Evolutionary conservation across 139 green algal genomes (phyloP).

Genomic region (Volvox reticuliferus): DNA sequence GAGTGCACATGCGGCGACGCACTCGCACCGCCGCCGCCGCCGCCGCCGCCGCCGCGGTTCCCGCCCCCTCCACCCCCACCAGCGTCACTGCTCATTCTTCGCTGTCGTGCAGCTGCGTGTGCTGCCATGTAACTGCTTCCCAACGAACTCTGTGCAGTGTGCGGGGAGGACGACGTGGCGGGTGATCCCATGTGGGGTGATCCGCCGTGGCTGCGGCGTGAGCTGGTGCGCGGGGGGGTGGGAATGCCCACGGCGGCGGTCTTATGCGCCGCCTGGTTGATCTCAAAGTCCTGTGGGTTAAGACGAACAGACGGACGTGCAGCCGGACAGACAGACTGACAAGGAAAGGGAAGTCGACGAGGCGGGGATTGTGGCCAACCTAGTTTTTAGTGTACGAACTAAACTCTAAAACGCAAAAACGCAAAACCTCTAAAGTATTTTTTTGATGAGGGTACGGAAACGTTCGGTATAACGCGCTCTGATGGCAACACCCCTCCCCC

Average conservation of each 20-base stretch:
- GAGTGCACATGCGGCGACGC: background rate
- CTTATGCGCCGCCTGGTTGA: slow-evolving; percentile 41
- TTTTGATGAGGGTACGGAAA: too few relatives aligned
- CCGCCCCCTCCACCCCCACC: background rate
- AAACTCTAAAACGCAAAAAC: too few relatives aligned
- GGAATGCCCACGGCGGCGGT: slow-evolving; percentile 35
- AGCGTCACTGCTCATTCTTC: background rate
- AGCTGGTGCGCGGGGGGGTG: background rate
- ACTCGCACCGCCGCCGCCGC: background rate
- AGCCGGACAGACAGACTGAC: background rate
- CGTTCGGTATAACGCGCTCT: too few relatives aligned
- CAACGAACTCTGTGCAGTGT: background rate
- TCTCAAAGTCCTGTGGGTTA: slow-evolving; percentile 29
- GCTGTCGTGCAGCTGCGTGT: background rate
- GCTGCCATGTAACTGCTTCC: slow-evolving; percentile 19
- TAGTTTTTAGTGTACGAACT: too few relatives aligned
- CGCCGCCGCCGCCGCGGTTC: background rate
- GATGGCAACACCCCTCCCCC: too few relatives aligned
- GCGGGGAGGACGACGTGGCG: background rate
- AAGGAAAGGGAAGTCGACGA: background rate
- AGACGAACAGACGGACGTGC: background rate
- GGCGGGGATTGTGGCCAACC: too few relatives aligned
- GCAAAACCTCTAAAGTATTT: too few relatives aligned
- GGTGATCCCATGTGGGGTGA: background rate
- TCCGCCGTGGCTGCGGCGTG: background rate